These are phyloP conservation scores for Nigrograna mackinnonii DNA, from an alignment of 2,329 filamentous ascomycete species.

Conservation along the genomic window DNA sequence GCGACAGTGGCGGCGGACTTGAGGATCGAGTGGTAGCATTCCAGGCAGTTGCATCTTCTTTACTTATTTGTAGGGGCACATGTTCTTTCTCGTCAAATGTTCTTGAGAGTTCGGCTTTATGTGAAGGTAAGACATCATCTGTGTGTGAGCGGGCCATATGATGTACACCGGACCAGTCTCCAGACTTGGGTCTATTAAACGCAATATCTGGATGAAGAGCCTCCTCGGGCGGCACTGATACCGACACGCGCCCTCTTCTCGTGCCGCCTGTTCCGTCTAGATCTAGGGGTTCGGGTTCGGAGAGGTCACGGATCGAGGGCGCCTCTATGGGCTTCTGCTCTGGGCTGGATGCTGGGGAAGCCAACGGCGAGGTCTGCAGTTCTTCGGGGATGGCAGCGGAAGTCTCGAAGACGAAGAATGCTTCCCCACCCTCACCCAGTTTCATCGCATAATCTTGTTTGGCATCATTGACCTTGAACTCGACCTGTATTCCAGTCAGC, in stretches of 20 bases:
- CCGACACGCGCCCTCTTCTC: conserved; percentile 32
- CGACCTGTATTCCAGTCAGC: conserved; percentile 59
- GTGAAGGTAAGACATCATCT: conserved; percentile 56
- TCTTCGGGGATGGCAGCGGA: conserved; percentile 88
- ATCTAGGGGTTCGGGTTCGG: conserved; percentile 72
- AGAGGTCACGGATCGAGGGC: conserved; percentile 52
- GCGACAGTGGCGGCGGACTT: conserved; percentile 76
- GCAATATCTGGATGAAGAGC: conserved; percentile 17
- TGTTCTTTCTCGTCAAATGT: conserved; percentile 29
- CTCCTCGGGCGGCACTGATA: conserved; percentile 29
- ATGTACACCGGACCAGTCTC: conserved; percentile 39
- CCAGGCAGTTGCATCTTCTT: conserved; percentile 38
- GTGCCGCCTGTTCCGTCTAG: conserved; percentile 54
- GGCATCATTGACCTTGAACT: conserved; percentile 90
- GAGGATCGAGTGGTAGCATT: conserved; percentile 57
- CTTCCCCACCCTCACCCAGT: conserved; percentile 93
- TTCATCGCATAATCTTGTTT: conserved; percentile 98
- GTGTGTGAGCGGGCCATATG: conserved; percentile 51
- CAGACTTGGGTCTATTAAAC: conserved; percentile 29
- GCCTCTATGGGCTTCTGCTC: conserved; percentile 58
- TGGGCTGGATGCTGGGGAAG: conserved; percentile 87
- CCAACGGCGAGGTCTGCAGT: conserved; percentile 90
- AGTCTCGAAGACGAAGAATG: conserved; percentile 98
- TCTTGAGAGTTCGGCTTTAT: conserved; percentile 42
- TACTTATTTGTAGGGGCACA: conserved; percentile 35